phyloP scores from a whole-genome alignment of 2,329 filamentous ascomycete genomes.

The Didymella arachidicola region DNA sequence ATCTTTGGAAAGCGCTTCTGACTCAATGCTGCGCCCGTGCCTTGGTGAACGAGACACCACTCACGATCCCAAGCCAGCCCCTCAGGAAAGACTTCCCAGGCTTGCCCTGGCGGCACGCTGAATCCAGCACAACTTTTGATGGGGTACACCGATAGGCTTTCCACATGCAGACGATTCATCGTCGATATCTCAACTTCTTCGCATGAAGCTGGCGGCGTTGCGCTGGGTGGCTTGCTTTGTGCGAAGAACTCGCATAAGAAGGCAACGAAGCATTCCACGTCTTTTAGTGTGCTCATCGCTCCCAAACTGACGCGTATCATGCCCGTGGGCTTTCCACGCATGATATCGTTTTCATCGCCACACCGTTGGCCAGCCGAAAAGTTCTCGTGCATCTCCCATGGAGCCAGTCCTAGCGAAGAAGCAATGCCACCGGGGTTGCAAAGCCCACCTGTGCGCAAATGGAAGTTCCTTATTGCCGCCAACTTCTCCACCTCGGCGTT shows the following conservation, averaged over 20 bases:
- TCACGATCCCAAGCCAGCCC: conserved; percentile 94
- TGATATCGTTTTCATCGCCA: conserved; percentile 80
- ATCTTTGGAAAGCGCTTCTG: conserved; percentile 90
- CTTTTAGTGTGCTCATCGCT: conserved; percentile 82
- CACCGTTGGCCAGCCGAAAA: conserved; percentile 87
- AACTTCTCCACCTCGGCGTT: conserved; percentile 88
- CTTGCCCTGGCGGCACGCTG: conserved; percentile 65
- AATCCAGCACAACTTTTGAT: conserved; percentile 94
- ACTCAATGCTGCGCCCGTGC: conserved; percentile 82
- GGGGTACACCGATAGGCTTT: conserved; percentile 73
- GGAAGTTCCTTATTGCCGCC: conserved; percentile 77
- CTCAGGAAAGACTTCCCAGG: conserved; percentile 82
- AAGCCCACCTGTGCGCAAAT: conserved; percentile 85
- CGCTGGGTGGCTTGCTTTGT: conserved; percentile 32
- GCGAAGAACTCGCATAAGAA: conserved; percentile 67
- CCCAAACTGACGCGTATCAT: conserved; percentile 86
- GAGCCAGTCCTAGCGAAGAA: conserved; percentile 72
- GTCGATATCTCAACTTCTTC: conserved; percentile 38
- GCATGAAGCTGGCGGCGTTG: conserved; percentile 32
- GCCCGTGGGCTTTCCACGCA: conserved; percentile 85
- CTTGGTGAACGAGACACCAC: conserved; percentile 91
- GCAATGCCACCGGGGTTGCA: conserved; percentile 93
- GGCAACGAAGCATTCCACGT: conserved; percentile 74
- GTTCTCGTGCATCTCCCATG: conserved; percentile 84
- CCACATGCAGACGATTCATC: conserved; percentile 51